Evolutionary conservation across 805 yeast species (phyloP), one percentile per base, ranked within the genome.

Genomic region (Candida manassasensis): DNA sequence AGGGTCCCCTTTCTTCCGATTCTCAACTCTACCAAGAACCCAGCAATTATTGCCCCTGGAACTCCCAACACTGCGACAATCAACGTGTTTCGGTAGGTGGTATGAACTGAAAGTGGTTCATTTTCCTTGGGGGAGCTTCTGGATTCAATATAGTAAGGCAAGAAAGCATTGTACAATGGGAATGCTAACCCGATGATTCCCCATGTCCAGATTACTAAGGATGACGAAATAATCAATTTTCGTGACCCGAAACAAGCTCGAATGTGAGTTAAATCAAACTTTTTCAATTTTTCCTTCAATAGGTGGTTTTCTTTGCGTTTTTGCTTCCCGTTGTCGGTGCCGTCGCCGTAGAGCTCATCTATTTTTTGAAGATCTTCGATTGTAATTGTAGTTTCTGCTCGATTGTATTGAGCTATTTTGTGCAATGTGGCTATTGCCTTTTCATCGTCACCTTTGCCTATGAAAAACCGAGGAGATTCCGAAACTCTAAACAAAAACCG

Each of bases 1-100:
- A 79, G 63, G 1, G 80, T 67, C 6, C 83, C 83, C 47, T 76
- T 68, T 52, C 83, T 63, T 4, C 83, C 81, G 21, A 76, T 58
- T 30, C 45, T 46, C 26, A 55, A 43, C 28, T 59, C 65, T 5
- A 59, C 63, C 2, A 58, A 45, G 12, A 47, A 35, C 4, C 67
- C 65, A 31, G 63, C 63, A 6, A 61, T 31, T 5, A 61, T 27
- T 3, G 64, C 53, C 4, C 63, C 65, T 3, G 64, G 63, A 15
- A 61, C 43, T 2, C 64, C 64, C 21, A 59, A 38, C 3, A 50
- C 59, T 0, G 63, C 48, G 6, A 57, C 55, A 30, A 59, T 59
- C 32, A 59, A 48, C 1, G 61, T 37, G 37, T 59, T 57, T 37
- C 64, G 40, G 38, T 59, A 59, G 3, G 69, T 60, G 11, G 49